Evolutionary conservation across 2,329 filamentous ascomycete genomes (phyloP).

Genomic region (Canariomyces notabilis): DNA sequence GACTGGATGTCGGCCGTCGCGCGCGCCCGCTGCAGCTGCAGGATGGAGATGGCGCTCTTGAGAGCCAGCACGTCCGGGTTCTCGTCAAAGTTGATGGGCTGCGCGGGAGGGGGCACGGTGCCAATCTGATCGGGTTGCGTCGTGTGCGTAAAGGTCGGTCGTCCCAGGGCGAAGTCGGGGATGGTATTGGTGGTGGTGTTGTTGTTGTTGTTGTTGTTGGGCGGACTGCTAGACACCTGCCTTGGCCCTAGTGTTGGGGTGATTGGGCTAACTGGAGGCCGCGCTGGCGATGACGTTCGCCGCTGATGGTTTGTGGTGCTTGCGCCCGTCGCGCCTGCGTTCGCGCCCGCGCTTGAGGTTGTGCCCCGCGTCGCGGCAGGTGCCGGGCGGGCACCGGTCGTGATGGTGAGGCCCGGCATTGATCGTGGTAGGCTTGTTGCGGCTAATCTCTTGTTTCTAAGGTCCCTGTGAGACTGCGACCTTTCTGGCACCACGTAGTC

Average conservation of each 20-base stretch:
- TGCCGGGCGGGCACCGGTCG: conserved; percentile 22
- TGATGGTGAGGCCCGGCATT: conserved; percentile 31
- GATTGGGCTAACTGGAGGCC: conserved; percentile 51
- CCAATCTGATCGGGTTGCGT: conserved; percentile 42
- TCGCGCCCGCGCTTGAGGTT: conserved; percentile 9
- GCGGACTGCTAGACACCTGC: no score
- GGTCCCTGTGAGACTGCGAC: background rate
- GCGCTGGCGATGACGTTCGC: conserved; percentile 41
- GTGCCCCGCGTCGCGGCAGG: conserved; percentile 21
- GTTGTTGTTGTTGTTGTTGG: conserved; percentile 21
- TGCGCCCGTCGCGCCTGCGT: no score
- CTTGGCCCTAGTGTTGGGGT: conserved; percentile 45
- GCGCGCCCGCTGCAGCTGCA: conserved; percentile 80
- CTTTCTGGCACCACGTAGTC: background rate
- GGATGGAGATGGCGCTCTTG: conserved; percentile 75
- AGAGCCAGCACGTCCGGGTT: conserved; percentile 88
- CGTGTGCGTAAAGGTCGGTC: conserved; percentile 36
- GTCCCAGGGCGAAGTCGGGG: conserved; percentile 29
- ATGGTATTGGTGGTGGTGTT: conserved; percentile 9
- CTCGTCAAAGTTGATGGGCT: conserved; percentile 52
- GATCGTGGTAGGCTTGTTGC: background rate
- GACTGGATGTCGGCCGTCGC: conserved; percentile 69
- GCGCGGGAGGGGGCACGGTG: conserved; percentile 44
- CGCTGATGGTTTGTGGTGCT: conserved; percentile 17
- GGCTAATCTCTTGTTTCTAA: background rate